phyloP scores from a whole-genome alignment of 345 rosid genomes.

The Syzygium aqueum region DNA sequence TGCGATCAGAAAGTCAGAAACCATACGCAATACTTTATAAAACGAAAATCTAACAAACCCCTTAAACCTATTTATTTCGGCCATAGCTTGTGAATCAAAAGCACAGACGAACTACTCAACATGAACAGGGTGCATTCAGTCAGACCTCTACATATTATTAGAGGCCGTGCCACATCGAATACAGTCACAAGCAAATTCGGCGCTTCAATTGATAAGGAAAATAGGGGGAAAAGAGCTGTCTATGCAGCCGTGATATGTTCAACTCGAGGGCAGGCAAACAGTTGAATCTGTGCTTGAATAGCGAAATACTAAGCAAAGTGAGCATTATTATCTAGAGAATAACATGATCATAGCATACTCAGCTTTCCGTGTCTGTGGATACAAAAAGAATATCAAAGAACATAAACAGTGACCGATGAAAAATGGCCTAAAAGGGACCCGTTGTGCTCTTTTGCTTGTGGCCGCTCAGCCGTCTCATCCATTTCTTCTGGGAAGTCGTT shows the following conservation, averaged over 20 bases:
- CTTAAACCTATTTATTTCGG: neutral
- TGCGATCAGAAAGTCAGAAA: neutral
- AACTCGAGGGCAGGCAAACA: neutral
- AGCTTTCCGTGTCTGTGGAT: neutral
- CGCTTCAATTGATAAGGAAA: neutral
- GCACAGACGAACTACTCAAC: neutral
- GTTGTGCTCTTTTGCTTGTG: conserved; percentile 18
- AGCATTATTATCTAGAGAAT: neutral
- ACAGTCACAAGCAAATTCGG: neutral
- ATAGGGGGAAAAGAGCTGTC: neutral
- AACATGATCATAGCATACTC: neutral
- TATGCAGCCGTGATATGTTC: neutral
- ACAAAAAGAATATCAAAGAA: neutral
- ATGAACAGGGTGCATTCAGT: neutral
- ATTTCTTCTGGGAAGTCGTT: conserved; percentile 45
- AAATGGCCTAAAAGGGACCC: conserved; percentile 8
- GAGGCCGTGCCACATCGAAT: neutral
- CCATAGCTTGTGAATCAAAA: neutral
- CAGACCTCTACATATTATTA: neutral
- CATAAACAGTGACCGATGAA: neutral
- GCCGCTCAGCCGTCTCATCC: conserved; percentile 53
- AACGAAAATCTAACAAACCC: neutral
- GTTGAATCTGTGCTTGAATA: neutral
- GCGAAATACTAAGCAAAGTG: neutral
- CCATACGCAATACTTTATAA: neutral